Evolutionary conservation across 176 grass and related monocot species (phyloP).

Genomic region (Poa annua): DNA sequence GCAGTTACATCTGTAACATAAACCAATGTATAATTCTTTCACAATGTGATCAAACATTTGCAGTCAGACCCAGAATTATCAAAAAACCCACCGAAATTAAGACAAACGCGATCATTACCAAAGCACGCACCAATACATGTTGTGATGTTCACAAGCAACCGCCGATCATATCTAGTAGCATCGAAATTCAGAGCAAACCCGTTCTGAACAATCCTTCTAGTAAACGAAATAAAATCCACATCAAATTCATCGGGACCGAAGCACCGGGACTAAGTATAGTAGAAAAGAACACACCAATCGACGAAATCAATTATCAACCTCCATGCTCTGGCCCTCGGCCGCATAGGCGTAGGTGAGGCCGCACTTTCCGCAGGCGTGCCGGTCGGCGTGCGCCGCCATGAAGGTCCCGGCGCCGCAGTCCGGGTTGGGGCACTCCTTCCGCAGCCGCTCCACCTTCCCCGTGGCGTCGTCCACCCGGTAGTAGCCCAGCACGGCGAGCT

Average conservation of each 20-base stretch:
- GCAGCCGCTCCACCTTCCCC: slow-evolving; percentile 42
- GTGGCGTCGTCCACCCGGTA: slow-evolving; percentile 52
- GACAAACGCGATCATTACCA: too few species aligned
- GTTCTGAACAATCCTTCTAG: background rate
- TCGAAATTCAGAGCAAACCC: background rate
- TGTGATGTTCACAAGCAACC: background rate
- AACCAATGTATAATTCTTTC: too few species aligned
- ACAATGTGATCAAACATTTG: too few species aligned
- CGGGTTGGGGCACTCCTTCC: slow-evolving; percentile 38
- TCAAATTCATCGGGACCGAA: background rate
- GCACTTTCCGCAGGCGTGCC: slow-evolving; percentile 39
- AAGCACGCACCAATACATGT: too few species aligned
- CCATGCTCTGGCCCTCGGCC: background rate
- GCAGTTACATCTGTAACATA: too few species aligned
- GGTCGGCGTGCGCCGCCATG: slow-evolving; percentile 51
- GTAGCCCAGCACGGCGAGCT: slow-evolving; percentile 44
- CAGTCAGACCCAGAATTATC: too few species aligned
- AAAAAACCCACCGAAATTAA: too few species aligned
- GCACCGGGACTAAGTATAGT: background rate
- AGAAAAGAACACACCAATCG: background rate
- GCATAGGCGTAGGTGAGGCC: slow-evolving; percentile 34
- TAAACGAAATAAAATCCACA: background rate
- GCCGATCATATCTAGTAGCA: background rate
- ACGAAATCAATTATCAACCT: background rate
- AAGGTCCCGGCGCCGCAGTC: slow-evolving; percentile 31